Conservation (phyloP, 139 green algal genomes). For the Spirogloea muscicola region DNA sequence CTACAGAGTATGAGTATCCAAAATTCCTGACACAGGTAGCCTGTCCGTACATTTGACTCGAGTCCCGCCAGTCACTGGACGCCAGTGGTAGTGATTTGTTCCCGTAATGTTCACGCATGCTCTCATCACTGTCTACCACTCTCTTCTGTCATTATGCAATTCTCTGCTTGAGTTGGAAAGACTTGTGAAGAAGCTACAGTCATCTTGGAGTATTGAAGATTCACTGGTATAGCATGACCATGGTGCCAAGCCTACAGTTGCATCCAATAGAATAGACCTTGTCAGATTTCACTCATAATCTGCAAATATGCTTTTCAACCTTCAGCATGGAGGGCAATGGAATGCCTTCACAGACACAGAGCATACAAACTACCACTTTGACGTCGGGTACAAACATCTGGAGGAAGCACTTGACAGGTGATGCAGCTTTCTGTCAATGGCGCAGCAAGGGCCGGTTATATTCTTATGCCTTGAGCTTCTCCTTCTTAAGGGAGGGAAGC, state of each 20-base stretch:
- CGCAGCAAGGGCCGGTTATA: neutral
- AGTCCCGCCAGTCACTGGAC: too few species aligned
- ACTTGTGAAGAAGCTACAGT: neutral
- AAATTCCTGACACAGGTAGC: conserved; percentile 59
- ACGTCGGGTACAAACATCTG: conserved; percentile 73
- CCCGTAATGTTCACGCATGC: neutral
- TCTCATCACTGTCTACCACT: neutral
- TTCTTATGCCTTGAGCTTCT: neutral
- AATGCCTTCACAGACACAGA: conserved; percentile 82
- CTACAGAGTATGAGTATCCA: conserved; percentile 67
- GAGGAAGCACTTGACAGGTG: conserved; percentile 65
- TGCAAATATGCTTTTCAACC: too few species aligned
- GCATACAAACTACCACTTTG: conserved; percentile 91
- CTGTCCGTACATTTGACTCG: too few species aligned
- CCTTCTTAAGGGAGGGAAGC: neutral
- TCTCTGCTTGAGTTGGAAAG: neutral
- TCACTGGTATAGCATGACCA: neutral
- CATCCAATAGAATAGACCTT: neutral
- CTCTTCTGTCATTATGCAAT: neutral
- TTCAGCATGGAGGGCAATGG: conserved; percentile 68
- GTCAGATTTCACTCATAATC: neutral
- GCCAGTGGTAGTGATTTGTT: neutral
- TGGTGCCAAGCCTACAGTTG: neutral
- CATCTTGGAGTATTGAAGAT: neutral
- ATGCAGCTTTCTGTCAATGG: neutral